Conservation (phyloP, 495 filamentous ascomycete species). For the Penicillium coprophilum region DNA sequence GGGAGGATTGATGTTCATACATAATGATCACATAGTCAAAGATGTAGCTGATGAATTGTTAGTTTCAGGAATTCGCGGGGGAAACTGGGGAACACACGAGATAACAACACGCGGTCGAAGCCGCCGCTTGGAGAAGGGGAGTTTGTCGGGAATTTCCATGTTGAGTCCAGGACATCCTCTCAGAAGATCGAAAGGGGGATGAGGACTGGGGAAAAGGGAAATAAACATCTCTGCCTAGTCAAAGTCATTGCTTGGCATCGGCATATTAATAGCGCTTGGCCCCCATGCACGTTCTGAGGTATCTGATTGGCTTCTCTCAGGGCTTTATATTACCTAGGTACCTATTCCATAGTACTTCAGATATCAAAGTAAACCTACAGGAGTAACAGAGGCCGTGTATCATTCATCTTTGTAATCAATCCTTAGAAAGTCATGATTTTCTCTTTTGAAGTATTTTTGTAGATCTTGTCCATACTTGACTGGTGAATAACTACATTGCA, state of each 20-base stretch:
- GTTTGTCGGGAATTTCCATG: conserved; percentile 45
- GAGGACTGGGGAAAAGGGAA: not conserved
- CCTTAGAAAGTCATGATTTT: no score
- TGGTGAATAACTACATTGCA: not conserved
- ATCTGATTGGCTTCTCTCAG: conserved; percentile 5
- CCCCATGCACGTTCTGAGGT: not conserved
- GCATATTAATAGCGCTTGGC: not conserved
- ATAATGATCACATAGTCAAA: conserved; percentile 68
- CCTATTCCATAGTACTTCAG: no score
- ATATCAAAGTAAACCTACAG: no score
- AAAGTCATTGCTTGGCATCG: conserved; percentile 3
- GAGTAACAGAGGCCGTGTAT: no score
- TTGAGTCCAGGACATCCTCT: not conserved
- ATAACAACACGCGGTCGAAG: conserved; percentile 52
- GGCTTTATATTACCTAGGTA: no score
- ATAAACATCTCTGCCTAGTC: conserved; percentile 3
- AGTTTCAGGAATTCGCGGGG: conserved; percentile 8
- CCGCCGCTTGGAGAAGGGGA: conserved; percentile 54
- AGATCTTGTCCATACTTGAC: not conserved
- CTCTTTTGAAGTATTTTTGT: no score
- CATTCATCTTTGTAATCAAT: no score
- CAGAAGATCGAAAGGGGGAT: not conserved
- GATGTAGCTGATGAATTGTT: conserved; percentile 52
- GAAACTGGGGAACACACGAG: conserved; percentile 43
- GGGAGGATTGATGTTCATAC: conserved; percentile 24